These are phyloP conservation scores for Fusarium sp. DNA, from an alignment of 2,329 filamentous ascomycete genomes.

Conservation along the genomic window DNA sequence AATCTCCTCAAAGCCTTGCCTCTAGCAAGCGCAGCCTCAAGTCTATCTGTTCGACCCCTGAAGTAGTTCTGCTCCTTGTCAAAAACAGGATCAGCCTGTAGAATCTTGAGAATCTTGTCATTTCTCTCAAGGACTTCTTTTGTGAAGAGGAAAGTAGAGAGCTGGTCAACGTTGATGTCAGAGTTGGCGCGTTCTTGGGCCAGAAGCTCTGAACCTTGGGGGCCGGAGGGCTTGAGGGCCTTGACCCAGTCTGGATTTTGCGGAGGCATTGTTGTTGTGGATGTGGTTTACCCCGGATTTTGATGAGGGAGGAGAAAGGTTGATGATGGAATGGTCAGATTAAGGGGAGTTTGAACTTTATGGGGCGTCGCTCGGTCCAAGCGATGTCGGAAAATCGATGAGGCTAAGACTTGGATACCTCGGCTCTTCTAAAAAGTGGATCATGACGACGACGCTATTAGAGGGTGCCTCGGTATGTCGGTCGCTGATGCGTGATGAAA, in stretches of 20 bases:
- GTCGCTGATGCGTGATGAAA: background rate
- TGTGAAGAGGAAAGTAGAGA: constrained; percentile 75
- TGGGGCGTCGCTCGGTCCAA: constrained; percentile 20
- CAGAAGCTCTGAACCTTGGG: constrained; percentile 75
- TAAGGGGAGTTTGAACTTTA: constrained; percentile 14
- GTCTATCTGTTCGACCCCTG: constrained; percentile 72
- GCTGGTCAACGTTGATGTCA: constrained; percentile 71
- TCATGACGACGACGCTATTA: constrained; percentile 6
- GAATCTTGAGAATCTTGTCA: constrained; percentile 68
- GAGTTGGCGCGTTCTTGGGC: constrained; percentile 73
- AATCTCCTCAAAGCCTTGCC: constrained; percentile 76
- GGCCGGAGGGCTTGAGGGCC: constrained; percentile 58
- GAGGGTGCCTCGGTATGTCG: constrained; percentile 3
- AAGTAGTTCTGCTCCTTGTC: constrained; percentile 84
- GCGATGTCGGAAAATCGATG: constrained; percentile 27
- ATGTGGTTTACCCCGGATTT: background rate
- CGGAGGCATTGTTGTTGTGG: constrained; percentile 34
- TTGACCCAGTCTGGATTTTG: constrained; percentile 47
- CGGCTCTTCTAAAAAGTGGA: constrained; percentile 13
- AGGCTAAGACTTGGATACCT: constrained; percentile 28
- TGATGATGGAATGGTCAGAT: background rate
- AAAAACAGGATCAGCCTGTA: constrained; percentile 74
- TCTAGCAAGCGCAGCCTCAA: constrained; percentile 74
- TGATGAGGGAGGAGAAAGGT: background rate
- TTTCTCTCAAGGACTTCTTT: constrained; percentile 70